Evolutionary conservation across 129 eudicot species (phyloP), one percentile per base, ranked within the genome.

Genomic region (Centrapalus pauciflorus): DNA sequence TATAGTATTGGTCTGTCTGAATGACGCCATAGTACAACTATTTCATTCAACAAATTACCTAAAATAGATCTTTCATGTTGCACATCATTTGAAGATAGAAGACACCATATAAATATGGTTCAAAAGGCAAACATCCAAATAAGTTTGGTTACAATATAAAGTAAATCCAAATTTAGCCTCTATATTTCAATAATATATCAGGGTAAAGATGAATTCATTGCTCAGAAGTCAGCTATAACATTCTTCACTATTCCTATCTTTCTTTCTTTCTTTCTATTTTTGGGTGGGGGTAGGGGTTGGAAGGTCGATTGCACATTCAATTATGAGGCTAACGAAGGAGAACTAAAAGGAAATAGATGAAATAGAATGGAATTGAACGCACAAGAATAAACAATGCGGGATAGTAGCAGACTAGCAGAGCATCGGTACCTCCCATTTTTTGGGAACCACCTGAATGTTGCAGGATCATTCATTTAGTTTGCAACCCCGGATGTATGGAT

Each of bases 401-500:
- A 43, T 11, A 28, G 60, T 23, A 35, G 54, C 48, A 40, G 4
- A 28, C 50, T 23, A 35, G 54, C 48, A 40, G 4, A 40, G 2
- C 55, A 16, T 34, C 10, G 12, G 21, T 66, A 49, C 33, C 30
- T 30, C 64, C 65, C n/a, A n/a, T n/a, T n/a, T n/a, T n/a, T n/a
- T n/a, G n/a, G n/a, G n/a, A n/a, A n/a, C n/a, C n/a, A n/a, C n/a
- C n/a, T n/a, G n/a, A n/a, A n/a, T n/a, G 52, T 35, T 51, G 23
- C 40, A 19, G 7, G 19, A 37, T 75, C 74, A 88, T 74, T 75
- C 87, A n/a, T 67, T 79, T 26, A 94, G 64, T 61, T 89, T 89
- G 90, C 99, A 94, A 49, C 69, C 69, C 23, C 72, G 86, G 30
- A 94, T 73, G 37, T 85, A 88, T 0, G 95, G 98, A 74, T 93